phyloP scores from a whole-genome alignment of 164 flowering plant species.

The Vitis rotundifolia region DNA sequence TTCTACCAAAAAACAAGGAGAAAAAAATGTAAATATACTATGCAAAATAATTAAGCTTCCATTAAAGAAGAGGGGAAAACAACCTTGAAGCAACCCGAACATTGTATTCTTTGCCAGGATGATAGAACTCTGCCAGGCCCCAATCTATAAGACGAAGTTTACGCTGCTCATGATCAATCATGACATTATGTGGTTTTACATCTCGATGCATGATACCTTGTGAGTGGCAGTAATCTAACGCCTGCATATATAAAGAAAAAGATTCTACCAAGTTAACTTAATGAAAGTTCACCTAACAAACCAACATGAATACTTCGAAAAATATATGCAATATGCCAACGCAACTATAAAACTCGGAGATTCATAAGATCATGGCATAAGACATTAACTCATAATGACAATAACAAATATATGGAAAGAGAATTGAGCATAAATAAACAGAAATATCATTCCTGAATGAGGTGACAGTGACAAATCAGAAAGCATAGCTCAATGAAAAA shows the following conservation, averaged over 20 bases:
- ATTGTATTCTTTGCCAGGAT: slow-evolving; percentile 95
- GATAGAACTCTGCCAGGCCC: slow-evolving; percentile 99
- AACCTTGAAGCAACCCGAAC: slow-evolving; percentile 99
- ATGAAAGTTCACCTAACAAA: not conserved
- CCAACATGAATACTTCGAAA: too few relatives aligned
- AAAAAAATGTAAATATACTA: too few relatives aligned
- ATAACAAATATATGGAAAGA: too few relatives aligned
- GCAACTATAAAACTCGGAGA: too few relatives aligned
- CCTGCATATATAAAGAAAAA: slow-evolving; percentile 41
- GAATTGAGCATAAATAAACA: too few relatives aligned
- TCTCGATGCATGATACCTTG: slow-evolving; percentile 99
- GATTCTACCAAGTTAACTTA: not conserved
- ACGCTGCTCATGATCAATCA: slow-evolving; percentile 99
- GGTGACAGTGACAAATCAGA: too few relatives aligned
- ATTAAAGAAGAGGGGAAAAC: slow-evolving; percentile 1
- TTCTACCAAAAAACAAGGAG: too few relatives aligned
- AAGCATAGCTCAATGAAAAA: too few relatives aligned
- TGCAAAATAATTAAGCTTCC: not conserved
- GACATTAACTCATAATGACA: too few relatives aligned
- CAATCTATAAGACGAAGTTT: slow-evolving; percentile 97
- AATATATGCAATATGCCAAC: too few relatives aligned
- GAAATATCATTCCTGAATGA: too few relatives aligned
- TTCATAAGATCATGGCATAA: too few relatives aligned
- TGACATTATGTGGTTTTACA: slow-evolving; percentile 99
- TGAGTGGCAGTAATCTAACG: slow-evolving; percentile 95